Evolutionary conservation across 2,329 filamentous ascomycete genomes (phyloP).

Genomic region (Stagonosporopsis cucurbitacearum): DNA sequence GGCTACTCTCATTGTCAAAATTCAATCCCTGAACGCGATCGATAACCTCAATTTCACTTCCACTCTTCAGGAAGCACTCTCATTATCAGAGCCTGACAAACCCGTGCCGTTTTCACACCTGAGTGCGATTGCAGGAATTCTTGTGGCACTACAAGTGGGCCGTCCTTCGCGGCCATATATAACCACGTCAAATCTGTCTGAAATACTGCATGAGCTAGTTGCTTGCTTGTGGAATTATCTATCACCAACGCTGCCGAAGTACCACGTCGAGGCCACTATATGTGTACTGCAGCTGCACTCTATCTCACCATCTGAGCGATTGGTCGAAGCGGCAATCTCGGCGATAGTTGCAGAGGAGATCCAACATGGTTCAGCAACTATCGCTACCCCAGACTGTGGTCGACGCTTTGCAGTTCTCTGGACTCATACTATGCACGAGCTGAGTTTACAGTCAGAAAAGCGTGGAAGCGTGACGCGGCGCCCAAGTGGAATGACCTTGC

Average conservation of each 20-base stretch:
- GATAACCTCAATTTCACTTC: conserved; percentile 35
- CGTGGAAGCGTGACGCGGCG: conserved; percentile 38
- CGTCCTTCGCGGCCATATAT: conserved; percentile 36
- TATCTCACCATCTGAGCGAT: conserved; percentile 69
- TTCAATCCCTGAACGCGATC: conserved; percentile 32
- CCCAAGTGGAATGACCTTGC: conserved; percentile 38
- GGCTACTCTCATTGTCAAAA: conserved; percentile 44
- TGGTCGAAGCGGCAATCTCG: conserved; percentile 80
- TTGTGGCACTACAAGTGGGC: conserved; percentile 43
- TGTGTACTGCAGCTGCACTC: conserved; percentile 86
- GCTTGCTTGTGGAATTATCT: conserved; percentile 79
- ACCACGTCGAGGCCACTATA: conserved; percentile 90
- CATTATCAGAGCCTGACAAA: neutral
- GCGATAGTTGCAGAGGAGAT: conserved; percentile 62
- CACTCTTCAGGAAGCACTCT: conserved; percentile 33
- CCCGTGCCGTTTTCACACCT: conserved; percentile 37
- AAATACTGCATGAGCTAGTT: conserved; percentile 72
- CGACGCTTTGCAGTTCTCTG: conserved; percentile 78
- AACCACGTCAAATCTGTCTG: conserved; percentile 58
- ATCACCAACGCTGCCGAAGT: conserved; percentile 83
- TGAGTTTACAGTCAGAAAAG: conserved; percentile 46
- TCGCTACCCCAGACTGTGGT: conserved; percentile 59
- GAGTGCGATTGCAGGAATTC: conserved; percentile 41
- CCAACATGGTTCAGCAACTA: neutral
- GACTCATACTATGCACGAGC: conserved; percentile 69